Percentiles rank a stretch among this genome's conserved stretches.
Evolutionary conservation across 352 stramenopile genomes (phyloP).

Genomic region (Globisporangium mamillatum): DNA sequence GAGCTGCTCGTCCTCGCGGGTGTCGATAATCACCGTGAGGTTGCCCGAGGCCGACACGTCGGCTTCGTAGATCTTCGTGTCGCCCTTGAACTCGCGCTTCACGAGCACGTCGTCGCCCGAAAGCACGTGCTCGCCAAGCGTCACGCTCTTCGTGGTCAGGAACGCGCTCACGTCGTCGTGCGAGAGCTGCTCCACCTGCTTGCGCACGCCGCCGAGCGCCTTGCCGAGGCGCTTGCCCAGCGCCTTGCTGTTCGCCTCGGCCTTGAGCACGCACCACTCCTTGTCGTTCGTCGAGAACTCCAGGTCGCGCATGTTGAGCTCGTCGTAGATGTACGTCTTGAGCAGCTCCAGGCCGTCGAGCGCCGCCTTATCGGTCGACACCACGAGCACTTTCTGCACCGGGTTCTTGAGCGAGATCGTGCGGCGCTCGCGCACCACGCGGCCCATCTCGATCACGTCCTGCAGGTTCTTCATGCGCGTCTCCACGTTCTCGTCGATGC

Average conservation of each 20-base stretch:
- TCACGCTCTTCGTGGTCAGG: constrained; percentile 77
- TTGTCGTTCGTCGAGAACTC: constrained; percentile 89
- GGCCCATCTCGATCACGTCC: constrained; percentile 95
- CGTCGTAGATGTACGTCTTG: constrained; percentile 94
- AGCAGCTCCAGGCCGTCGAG: constrained; percentile 79
- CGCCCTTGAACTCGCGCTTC: constrained; percentile 93
- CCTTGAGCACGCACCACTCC: constrained; percentile 92
- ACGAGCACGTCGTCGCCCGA: constrained; percentile 92
- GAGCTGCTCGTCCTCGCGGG: constrained; percentile 94
- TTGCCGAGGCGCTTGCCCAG: constrained; percentile 97
- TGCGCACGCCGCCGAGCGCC: constrained; percentile 92
- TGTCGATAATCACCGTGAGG: constrained; percentile 95
- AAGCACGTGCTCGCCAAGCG: constrained; percentile 71
- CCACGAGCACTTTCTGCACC: constrained; percentile 95
- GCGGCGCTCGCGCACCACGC: constrained; percentile 95
- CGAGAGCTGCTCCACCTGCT: constrained; percentile 61
- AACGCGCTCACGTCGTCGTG: constrained; percentile 74
- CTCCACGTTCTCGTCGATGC: constrained; percentile 93
- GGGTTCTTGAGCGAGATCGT: constrained; percentile 98
- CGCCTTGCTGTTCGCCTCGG: constrained; percentile 92
- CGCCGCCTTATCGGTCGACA: constrained; percentile 84
- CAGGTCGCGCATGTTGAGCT: constrained; percentile 97
- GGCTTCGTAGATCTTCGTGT: constrained; percentile 90
- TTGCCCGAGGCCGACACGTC: constrained; percentile 86
- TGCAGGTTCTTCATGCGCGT: constrained; percentile 95